A percentile compares a stretch with the other conserved stretches of the same genome.
Evolutionary conservation across 1,139 yeast genomes (phyloP).

Genomic region (Scheffersomyces parashehatae): DNA sequence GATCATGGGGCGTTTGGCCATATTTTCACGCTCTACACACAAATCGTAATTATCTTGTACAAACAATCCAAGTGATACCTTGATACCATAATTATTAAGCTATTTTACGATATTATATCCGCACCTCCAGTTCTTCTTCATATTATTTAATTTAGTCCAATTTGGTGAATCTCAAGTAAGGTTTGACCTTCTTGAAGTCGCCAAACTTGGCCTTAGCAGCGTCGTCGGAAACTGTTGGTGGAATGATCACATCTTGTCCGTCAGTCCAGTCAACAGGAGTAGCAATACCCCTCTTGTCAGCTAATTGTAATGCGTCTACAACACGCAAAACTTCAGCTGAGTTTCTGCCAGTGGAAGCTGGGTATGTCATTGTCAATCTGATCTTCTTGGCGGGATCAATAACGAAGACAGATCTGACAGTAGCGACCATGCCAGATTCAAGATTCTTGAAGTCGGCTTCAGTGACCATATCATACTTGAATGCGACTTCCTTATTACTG

Average conservation of each 20-base stretch:
- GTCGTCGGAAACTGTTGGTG: constrained; percentile 68
- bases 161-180: constrained; percentile 52
- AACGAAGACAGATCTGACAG: constrained; percentile 80
- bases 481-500: constrained; percentile 67
- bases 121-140: background rate
- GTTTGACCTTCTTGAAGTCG: constrained; percentile 73
- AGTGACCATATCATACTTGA: constrained; percentile 68
- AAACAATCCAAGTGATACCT: no score
- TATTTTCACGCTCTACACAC: background rate
- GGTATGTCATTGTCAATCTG: constrained; percentile 73
- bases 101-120: background rate
- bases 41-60: background rate
- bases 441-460: constrained; percentile 19
- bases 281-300: constrained; percentile 70
- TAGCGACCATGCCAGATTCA: constrained; percentile 29
- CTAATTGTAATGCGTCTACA: constrained; percentile 74
- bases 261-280: constrained; percentile 88
- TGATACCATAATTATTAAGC: background rate
- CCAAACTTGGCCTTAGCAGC: constrained; percentile 76
- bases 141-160: constrained; percentile 1
- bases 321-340: constrained; percentile 85
- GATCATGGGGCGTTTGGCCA: no score
- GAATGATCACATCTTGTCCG: constrained; percentile 84
- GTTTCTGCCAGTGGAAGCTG: constrained; percentile 86
- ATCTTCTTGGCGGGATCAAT: constrained; percentile 79